A percentile compares a stretch with the other conserved stretches of the same genome.
Evolutionary conservation across 73 alveolate genomes (phyloP).

Genomic region (Uronychia setigera): DNA sequence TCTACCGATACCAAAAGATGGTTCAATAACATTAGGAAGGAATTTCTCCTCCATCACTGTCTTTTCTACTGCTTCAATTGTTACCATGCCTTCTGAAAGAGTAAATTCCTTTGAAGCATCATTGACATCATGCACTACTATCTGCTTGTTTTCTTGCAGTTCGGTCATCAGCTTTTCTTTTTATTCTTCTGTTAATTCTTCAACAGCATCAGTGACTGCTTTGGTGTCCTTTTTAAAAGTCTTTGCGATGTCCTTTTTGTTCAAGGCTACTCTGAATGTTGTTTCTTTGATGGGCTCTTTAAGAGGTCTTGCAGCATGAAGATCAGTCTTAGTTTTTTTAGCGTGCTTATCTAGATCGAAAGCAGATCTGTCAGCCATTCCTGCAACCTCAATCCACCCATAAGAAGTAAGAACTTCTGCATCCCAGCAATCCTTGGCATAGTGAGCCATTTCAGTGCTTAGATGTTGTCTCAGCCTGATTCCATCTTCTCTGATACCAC

Average conservation of each 20-base stretch:
- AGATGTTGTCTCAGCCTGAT: conserved; percentile 98
- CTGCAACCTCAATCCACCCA: conserved; percentile 99
- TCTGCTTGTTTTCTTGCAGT: conserved; percentile 69
- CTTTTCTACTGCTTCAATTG: conserved; percentile 83
- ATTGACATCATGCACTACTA: conserved; percentile 62
- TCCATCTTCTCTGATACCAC: conserved; percentile 90
- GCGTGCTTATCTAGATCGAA: conserved; percentile 95
- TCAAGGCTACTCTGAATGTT: conserved; percentile 66
- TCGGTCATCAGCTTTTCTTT: conserved; percentile 71
- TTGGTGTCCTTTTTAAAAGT: conserved; percentile 87
- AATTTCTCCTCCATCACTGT: conserved; percentile 93
- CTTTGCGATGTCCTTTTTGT: conserved; percentile 84
- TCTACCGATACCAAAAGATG: conserved; percentile 98
- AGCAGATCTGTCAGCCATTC: conserved; percentile 99
- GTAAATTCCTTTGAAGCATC: conserved; percentile 69
- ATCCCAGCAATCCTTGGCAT: conserved; percentile 99
- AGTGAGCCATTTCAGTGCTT: conserved; percentile 99
- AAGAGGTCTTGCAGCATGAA: conserved; percentile 90
- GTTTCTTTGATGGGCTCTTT: conserved; percentile 85
- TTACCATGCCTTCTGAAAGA: conserved; percentile 66
- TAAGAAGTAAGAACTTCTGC: conserved; percentile 98
- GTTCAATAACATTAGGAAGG: conserved; percentile 96
- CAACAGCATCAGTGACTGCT: conserved; percentile 77
- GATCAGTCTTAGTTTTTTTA: conserved; percentile 77
- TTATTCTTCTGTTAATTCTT: conserved; percentile 78